Base-by-base conservation (phyloP, 2,329 filamentous ascomycete species). In the Talaromyces marneffei region DNA sequence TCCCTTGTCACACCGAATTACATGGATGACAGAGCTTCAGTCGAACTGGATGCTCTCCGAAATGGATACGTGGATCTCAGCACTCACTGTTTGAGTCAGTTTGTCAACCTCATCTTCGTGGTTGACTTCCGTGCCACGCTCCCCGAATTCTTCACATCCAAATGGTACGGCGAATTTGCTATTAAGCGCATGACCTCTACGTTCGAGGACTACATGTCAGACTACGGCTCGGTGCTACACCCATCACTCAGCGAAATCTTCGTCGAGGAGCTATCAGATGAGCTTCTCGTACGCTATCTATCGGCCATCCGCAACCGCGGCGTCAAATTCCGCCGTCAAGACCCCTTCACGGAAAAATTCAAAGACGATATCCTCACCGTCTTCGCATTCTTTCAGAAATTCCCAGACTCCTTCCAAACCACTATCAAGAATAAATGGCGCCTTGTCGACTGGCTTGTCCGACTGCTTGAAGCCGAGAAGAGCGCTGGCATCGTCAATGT, bases 171-270 rank as follows among this genome's bases (percentile, higher is more conserved):
- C 44, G 85, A 87, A 69, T 91, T 88, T 42, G 88, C 90, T 60
- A 93, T 99, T 86, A 92, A 92, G 70, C 91, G 93, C 68, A 96
- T 99, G 80, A 89, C 92, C 52, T 91, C 89, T 27, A 99, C 94
- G 0, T 93, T 99, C 72, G 91, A 96, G 67, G 94, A 97, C 77
- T 99, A 99, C 77, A 84, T 97, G 68, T 79, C 83, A 70, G 93
- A 99, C 77, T 97, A 97, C 79, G 84, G 86, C 63, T 82, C 85
- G 57, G 89, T 95, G 20, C 83, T 97, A 31, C 91, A 97, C 77
- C 88, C 91, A 66, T 92, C 90, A 3, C 84, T 97, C 6, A 86
- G 90, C 61, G 93, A 97, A 72, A 92, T 97, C 68, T 88, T 99
- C 66, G 87, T 95, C 70, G 92, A 97, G 76, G 93, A 96, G 74